Evolutionary conservation across 2,329 filamentous ascomycete genomes (phyloP), one percentile per base, ranked within the genome.

Genomic region (Monilinia laxa): DNA sequence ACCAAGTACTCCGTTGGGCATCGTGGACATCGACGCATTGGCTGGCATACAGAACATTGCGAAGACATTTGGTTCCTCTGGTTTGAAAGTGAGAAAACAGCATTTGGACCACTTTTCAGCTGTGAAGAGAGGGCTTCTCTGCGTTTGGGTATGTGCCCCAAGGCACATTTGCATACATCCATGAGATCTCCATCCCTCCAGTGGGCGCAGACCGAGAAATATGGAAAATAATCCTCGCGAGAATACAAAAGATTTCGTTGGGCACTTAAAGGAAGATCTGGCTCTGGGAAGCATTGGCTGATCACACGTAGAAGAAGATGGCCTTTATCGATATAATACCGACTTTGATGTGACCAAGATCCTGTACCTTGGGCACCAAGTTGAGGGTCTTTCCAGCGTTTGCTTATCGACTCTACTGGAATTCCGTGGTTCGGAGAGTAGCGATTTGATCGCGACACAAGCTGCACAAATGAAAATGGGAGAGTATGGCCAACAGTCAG

Each of bases 1-100:
- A 87, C 79, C 14, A 88, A 76, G 68, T 88, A 88, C 72, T 89
- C 86, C 0, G 84, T 84, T 1, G 86, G 85, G 74, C 86, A 89
- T 64, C 85, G 81, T 0, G 85, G 84, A 74, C 86, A 89, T 42
- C 86, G 78, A 4, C 86, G 80, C 79, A 87, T 86, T 3, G 85
- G 85, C 10, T 82, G 78, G 73, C 86, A 89, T 20, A 80, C 76
- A 1, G 80, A 79, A 72, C 86, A 89, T 9, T 85, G 78, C 0
- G 76, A 79, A 14, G 84, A 78, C 51, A 86, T 81, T 42, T 80
- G 76, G 64, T 81, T 79, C 31, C 38, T 62, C 0, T 77, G 77
- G 28, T 77, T 68, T 12, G 49, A 54, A 0, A 70, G 60, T 20
- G 64, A 64, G 20, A 54, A n/a, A 14, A 68, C 40, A 31, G 72